A percentile compares a stretch with the other conserved stretches of the same genome.
Evolutionary conservation across 129 eudicot genomes (phyloP).

Genomic region (Artemisia annua): DNA sequence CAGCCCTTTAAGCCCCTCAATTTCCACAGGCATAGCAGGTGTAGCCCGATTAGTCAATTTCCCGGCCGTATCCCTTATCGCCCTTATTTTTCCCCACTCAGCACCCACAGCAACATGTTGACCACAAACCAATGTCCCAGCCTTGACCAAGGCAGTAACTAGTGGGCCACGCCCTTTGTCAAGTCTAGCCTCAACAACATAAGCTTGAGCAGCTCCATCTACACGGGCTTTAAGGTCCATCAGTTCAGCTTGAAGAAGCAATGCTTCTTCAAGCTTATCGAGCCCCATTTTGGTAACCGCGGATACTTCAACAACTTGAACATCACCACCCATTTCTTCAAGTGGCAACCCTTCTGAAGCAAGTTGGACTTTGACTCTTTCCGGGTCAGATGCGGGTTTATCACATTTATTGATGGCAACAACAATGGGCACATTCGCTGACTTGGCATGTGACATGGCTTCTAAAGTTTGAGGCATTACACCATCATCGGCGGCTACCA

Average conservation of each 20-base stretch:
- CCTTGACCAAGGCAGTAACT: slow-evolving; percentile 86
- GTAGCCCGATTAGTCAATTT: slow-evolving; percentile 45
- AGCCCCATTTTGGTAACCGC: slow-evolving; percentile 65
- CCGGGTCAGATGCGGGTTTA: slow-evolving; percentile 82
- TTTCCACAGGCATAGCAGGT: slow-evolving; percentile 95
- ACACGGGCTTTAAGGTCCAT: slow-evolving; percentile 87
- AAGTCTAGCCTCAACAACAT: slow-evolving; percentile 93
- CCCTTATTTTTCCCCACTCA: slow-evolving; percentile 90
- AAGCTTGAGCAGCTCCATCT: slow-evolving; percentile 93
- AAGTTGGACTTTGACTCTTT: slow-evolving; percentile 72
- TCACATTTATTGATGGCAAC: slow-evolving; percentile 95
- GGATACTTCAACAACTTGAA: slow-evolving; percentile 88
- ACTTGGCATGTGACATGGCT: slow-evolving; percentile 85
- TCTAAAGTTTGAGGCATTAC: slow-evolving; percentile 38
- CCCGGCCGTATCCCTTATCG: slow-evolving; percentile 70
- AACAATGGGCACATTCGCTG: slow-evolving; percentile 84
- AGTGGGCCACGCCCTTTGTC: slow-evolving; percentile 90
- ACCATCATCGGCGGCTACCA: slow-evolving; percentile 13
- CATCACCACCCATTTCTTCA: slow-evolving; percentile 93
- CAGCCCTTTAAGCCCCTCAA: slow-evolving; percentile 90
- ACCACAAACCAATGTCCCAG: slow-evolving; percentile 79
- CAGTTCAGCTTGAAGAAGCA: slow-evolving; percentile 89
- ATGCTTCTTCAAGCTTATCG: slow-evolving; percentile 79
- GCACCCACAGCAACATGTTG: slow-evolving; percentile 91
- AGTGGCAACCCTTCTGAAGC: slow-evolving; percentile 74